phyloP scores from a whole-genome alignment of 441 rosid genomes.

The Jatropha multifida region DNA sequence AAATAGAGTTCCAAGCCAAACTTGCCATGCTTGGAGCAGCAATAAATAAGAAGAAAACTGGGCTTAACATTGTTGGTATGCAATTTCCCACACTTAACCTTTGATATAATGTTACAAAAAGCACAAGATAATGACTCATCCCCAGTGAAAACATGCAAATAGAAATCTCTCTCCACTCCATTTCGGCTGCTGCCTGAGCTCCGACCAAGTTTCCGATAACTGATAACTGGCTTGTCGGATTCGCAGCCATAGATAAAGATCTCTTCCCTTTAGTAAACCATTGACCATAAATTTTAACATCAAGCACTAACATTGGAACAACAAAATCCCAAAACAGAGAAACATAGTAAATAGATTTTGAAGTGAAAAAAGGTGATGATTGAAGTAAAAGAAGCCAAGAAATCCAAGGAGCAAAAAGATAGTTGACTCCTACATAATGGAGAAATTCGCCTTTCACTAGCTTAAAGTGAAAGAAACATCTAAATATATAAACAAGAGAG shows the following conservation, averaged over 20 bases:
- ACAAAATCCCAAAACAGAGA: conserved; percentile 47
- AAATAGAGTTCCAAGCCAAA: conserved; percentile 56
- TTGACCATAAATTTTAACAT: conserved; percentile 64
- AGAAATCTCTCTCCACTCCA: conserved; percentile 55
- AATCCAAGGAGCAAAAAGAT: conserved; percentile 52
- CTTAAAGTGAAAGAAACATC: conserved; percentile 45
- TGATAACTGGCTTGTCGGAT: conserved; percentile 59
- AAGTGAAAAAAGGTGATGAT: conserved; percentile 36
- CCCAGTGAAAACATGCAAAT: conserved; percentile 53
- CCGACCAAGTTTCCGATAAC: conserved; percentile 60
- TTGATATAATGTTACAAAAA: conserved; percentile 54
- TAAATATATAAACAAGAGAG: conserved; percentile 44
- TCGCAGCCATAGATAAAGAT: conserved; percentile 46
- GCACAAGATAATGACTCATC: conserved; percentile 53
- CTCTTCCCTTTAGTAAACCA: conserved; percentile 70
- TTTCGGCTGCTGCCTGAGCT: conserved; percentile 43
- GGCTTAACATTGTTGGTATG: conserved; percentile 49
- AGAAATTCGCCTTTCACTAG: conserved; percentile 59
- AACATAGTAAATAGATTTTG: conserved; percentile 20
- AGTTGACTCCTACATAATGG: conserved; percentile 53
- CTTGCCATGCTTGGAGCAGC: conserved; percentile 64
- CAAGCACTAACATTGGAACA: conserved; percentile 49
- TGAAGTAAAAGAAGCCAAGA: conserved; percentile 52
- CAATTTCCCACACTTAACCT: conserved; percentile 36
- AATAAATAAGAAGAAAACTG: conserved; percentile 56